Evolutionary conservation across 2,329 filamentous ascomycete genomes (phyloP).

Genomic region (Aspergillus sp.): DNA sequence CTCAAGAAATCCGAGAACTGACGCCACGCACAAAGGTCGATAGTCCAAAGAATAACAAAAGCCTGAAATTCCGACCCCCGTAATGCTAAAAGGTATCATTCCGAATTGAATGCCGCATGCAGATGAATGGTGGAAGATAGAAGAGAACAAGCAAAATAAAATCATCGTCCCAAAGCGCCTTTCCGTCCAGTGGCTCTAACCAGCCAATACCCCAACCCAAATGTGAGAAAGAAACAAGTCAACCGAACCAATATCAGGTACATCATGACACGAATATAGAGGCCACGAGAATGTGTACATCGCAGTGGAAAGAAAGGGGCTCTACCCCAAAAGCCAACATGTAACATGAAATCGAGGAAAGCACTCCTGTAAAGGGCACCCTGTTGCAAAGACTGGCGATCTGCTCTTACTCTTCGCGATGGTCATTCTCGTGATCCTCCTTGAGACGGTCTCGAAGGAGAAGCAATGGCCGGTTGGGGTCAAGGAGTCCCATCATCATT

Average conservation of each 20-base stretch:
- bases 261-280: constrained; percentile 9
- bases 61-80: constrained; percentile 20
- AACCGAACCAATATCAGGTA: constrained; percentile 13
- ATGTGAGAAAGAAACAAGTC: constrained; percentile 10
- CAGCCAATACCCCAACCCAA: constrained; percentile 15
- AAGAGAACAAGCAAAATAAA: constrained; percentile 11
- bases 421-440: constrained; percentile 20
- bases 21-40: constrained; percentile 27
- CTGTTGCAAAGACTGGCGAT: background rate
- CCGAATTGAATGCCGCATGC: constrained; percentile 23
- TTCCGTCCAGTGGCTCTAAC: constrained; percentile 16
- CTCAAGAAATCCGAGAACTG: constrained; percentile 23
- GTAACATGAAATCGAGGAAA: background rate
- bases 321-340: background rate
- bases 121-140: constrained; percentile 19
- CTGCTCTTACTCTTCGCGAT: constrained; percentile 13
- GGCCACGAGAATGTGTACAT: background rate
- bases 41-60: constrained; percentile 21
- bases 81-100: constrained; percentile 29
- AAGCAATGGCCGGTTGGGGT: constrained; percentile 41
- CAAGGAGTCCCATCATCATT: constrained; percentile 51
- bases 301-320: background rate
- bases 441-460: constrained; percentile 42
- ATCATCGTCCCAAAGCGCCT: constrained; percentile 19
- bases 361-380: background rate